A percentile compares a stretch with the other conserved stretches of the same genome.
Conservation (phyloP, 345 rosid genomes). For the Gossypium raimondii region DNA sequence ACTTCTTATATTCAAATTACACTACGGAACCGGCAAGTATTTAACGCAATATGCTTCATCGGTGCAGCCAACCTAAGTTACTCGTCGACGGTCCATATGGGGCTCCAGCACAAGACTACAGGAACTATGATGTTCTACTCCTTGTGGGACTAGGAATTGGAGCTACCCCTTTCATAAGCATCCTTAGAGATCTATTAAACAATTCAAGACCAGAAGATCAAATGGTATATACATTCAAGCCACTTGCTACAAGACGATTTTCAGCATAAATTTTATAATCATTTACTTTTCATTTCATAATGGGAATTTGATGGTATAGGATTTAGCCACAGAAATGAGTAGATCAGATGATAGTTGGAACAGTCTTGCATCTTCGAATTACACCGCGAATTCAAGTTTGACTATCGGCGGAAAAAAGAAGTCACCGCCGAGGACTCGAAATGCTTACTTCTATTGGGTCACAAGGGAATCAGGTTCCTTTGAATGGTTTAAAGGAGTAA, state of each 20-base stretch:
- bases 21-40: not conserved
- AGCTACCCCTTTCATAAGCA: constrained; percentile 96
- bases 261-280: not conserved
- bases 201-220: constrained; percentile 69
- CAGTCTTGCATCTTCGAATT: constrained; percentile 60
- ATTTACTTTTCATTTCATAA: not conserved
- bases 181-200: constrained; percentile 75
- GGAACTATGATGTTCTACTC: constrained; percentile 82
- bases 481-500: constrained; percentile 96
- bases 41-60: not conserved
- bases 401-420: constrained; percentile 50
- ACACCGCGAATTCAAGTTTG: constrained; percentile 29
- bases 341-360: constrained; percentile 66
- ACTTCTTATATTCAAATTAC: not conserved
- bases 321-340: constrained; percentile 55
- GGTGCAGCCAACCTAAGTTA: constrained; percentile 67
- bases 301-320: constrained; percentile 28
- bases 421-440: constrained; percentile 41
- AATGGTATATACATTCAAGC: constrained; percentile 32
- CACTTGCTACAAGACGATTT: not conserved
- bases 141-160: constrained; percentile 96
- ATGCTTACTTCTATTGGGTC: constrained; percentile 95
- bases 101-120: constrained; percentile 95
- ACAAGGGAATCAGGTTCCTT: constrained; percentile 92
- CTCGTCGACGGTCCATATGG: constrained; percentile 92